Base-by-base conservation (phyloP, 176 grass and related monocot genomes). In the Aegilops bicornis region DNA sequence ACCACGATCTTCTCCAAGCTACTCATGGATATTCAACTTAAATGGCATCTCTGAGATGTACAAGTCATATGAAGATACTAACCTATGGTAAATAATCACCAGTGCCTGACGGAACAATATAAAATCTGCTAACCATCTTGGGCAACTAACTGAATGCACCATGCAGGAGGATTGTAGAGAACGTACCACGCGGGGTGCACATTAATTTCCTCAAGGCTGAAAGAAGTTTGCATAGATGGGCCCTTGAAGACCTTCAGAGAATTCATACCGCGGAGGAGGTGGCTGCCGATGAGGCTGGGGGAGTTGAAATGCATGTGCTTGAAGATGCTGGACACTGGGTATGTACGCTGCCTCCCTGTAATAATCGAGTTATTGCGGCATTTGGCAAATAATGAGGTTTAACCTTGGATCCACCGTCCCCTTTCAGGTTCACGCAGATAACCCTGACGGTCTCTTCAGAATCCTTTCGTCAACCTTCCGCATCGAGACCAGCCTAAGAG, bases 241-340 rank as follows among this genome's bases (percentile, higher is more conserved):
- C 97, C 81, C 82, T 98, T 58, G 97, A 98, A 89, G 97, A 98
- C 81, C 87, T 98, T 62, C 92, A 89, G 79, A 92, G 94, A 61
- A 98, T 98, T 86, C 92, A 96, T 90, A 50, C 72, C 0, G 97
- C 94, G 0, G 94, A 98, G 72, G 97, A 96, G 73, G 76, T 96
- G 87, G 94, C 97, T 73, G 76, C 90, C 17, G 92, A 98, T 13
- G 92, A 92, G 88, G 97, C 88, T 63, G 97, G 93, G 19, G 93
- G 97, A 39, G 97, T 98, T 78, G 87, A 98, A 84, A 94, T 98
- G 92, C 97, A 98, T 72, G 91, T 96, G 66, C 92, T 98, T 66
- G 90, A 98, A 91, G 97, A 98, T 86, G 93, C 97, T 63, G 97
- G 97, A 19, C 97, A 98, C 71, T 98, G 97, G 97, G 97, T 98